These are phyloP conservation scores for Protostelium mycophagum DNA, from an alignment of 78 protist species.

Conservation along the genomic window DNA sequence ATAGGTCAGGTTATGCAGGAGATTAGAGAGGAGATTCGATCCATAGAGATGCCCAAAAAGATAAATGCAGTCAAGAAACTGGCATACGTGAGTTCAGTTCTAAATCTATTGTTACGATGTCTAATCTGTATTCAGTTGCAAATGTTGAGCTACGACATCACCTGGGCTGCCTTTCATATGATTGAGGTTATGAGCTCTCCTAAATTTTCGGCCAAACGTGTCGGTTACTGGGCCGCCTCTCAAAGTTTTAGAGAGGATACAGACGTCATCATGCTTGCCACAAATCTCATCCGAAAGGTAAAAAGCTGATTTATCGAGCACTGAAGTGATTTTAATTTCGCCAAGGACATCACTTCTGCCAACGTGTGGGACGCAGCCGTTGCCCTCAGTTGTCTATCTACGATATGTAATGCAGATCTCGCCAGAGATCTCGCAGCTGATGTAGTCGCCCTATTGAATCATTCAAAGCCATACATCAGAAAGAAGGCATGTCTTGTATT, in stretches of 20 bases:
- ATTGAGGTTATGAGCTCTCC: conserved; percentile 87
- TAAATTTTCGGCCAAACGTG: conserved; percentile 81
- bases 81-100: conserved; percentile 69
- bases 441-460: conserved; percentile 60
- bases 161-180: conserved; percentile 89
- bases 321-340: background rate
- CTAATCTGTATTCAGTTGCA: conserved; percentile 58
- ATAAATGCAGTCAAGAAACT: conserved; percentile 86
- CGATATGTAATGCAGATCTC: conserved; percentile 86
- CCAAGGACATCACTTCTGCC: conserved; percentile 61
- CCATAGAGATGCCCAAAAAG: conserved; percentile 50
- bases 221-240: conserved; percentile 90
- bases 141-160: conserved; percentile 93
- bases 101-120: background rate
- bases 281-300: conserved; percentile 87
- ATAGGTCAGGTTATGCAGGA: conserved; percentile 71
- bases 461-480: conserved; percentile 74
- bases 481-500: conserved; percentile 77
- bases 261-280: conserved; percentile 87
- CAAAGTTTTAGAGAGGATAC: conserved; percentile 80
- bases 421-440: conserved; percentile 91
- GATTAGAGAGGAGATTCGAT: conserved; percentile 79
- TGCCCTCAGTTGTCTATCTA: conserved; percentile 85
- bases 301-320: background rate
- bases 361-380: conserved; percentile 84